Evolutionary conservation across 192 early-diverging fungal genomes (phyloP), one percentile per base, ranked within the genome.

Genomic region (Dispira simplex): DNA sequence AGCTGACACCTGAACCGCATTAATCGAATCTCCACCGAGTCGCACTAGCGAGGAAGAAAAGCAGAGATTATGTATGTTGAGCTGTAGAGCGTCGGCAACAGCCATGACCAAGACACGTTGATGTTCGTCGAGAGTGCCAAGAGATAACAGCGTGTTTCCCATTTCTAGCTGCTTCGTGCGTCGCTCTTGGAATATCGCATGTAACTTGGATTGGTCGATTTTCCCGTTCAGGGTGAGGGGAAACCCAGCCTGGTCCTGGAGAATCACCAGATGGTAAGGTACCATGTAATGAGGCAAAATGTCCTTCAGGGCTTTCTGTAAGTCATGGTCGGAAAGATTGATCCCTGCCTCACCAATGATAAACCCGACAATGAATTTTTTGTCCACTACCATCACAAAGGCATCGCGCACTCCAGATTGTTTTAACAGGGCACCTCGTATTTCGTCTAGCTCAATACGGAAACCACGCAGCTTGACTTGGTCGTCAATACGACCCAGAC

Each of bases 1-100:
- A 25, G 21, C 18, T 8, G 63, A 32, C 2, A 74, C 14, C 8
- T 39, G 47, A 27, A 71, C 66, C 3, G 65, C 55, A 4, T 4
- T 47, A 44, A 76, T 46, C 32, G 70, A 72, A 54, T 77, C 75
- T 10, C 72, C 72, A 11, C 73, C 75, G 2, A 75, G 60, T n/a
- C 66, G 54, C 0, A 39, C 32, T 39, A 39, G 32, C 32, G 32
- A 39, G 1, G 32, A 39, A 6, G 32, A 39, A 39, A 39, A 39
- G 6, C 32, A 39, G 6, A 1, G 32, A 39, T 39, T 6, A 6
- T 39, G 3, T 39, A 39, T 39, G 32, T 1, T 4, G 32, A 39
- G 32, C 32, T 39, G 32, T 39, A 39, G 6, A 39, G 32, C 6
- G 6, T 39, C 6, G 32, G 32, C 32, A 6, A 39, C 32, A 39